Percentiles rank a stretch among this genome's conserved stretches.
Conservation (phyloP, 306 rosid genomes). For the Rubus parviflorus region DNA sequence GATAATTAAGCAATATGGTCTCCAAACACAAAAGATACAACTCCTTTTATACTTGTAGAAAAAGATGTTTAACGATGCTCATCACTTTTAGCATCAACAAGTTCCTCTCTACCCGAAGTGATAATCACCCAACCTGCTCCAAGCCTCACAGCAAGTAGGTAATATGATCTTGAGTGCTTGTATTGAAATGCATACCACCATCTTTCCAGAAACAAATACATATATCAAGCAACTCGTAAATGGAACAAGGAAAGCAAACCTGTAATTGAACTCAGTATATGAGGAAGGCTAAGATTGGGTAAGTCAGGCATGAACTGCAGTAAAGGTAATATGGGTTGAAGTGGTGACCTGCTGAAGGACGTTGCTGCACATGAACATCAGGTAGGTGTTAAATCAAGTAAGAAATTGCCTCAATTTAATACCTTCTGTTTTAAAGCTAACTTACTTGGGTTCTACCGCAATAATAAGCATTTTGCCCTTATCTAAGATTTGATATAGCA, state of each 20-base stretch:
- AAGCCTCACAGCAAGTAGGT: neutral
- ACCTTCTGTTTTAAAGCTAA: neutral
- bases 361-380: constrained; percentile 54
- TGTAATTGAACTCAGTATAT: constrained; percentile 48
- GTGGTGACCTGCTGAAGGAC: constrained; percentile 64
- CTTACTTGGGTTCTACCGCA: neutral
- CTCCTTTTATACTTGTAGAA: neutral
- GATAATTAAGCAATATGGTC: neutral
- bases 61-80: neutral
- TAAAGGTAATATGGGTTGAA: constrained; percentile 50
- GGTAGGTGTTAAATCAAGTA: constrained; percentile 14
- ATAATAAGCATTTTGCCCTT: neutral
- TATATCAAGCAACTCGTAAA: constrained; percentile 13
- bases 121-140: neutral
- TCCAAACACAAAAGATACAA: neutral
- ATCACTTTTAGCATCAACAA: neutral
- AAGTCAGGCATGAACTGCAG: constrained; percentile 59
- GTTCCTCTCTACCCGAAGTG: neutral
- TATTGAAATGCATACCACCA: neutral
- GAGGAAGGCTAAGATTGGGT: constrained; percentile 49
- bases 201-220: neutral
- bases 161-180: neutral
- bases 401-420: constrained; percentile 23
- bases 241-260: constrained; percentile 50
- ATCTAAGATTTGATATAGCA: neutral